These are phyloP conservation scores for Corchorus capsularis DNA, from an alignment of 345 rosid species.

Conservation along the genomic window DNA sequence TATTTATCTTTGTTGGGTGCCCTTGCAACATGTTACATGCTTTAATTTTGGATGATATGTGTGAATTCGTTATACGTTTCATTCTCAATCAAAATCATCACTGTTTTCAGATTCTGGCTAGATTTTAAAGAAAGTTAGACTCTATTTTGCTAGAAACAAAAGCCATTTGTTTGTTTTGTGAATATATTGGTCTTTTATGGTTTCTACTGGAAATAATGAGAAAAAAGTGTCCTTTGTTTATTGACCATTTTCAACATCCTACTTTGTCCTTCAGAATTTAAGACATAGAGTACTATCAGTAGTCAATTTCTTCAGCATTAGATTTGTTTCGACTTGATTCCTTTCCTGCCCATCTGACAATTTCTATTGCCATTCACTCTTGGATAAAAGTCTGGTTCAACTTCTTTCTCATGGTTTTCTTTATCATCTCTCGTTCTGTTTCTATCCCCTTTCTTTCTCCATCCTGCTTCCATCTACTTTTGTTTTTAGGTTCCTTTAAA, in stretches of 20 bases:
- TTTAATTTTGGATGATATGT: background rate
- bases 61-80: background rate
- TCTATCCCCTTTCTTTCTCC: background rate
- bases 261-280: background rate
- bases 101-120: background rate
- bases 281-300: background rate
- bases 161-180: background rate
- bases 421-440: no score
- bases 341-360: no score
- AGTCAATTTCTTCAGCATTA: no score
- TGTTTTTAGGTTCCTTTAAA: background rate
- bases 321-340: no score
- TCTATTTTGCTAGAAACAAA: constrained; percentile 5
- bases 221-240: background rate
- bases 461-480: background rate
- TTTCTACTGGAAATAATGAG: background rate
- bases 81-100: background rate
- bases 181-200: background rate
- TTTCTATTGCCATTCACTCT: no score
- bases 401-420: no score
- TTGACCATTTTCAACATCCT: background rate
- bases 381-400: no score
- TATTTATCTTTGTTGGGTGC: background rate
- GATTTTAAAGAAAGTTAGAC: background rate
- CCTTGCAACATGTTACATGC: background rate